These are phyloP conservation scores for Oryza australiensis DNA, from an alignment of 176 grass and related monocot species.

Conservation along the genomic window DNA sequence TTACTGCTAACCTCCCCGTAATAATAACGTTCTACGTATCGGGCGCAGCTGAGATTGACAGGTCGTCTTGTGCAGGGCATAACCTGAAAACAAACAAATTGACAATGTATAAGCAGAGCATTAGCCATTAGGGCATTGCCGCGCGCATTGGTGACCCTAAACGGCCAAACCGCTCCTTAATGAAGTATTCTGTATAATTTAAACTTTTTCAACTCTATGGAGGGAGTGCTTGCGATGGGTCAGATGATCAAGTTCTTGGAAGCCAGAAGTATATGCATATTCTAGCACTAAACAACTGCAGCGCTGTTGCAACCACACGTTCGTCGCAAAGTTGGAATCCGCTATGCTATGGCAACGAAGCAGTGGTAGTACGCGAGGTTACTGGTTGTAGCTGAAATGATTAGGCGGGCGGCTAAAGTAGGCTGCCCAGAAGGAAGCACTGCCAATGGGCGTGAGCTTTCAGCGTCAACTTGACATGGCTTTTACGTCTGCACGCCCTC, in stretches of 20 bases:
- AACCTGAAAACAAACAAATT: background rate
- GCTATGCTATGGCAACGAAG: background rate
- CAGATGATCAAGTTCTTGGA: background rate
- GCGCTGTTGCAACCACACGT: background rate
- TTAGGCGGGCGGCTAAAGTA: background rate
- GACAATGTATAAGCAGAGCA: background rate
- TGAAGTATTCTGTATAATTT: too few relatives aligned
- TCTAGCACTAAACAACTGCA: background rate
- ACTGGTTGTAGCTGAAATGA: background rate
- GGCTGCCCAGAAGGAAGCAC: background rate
- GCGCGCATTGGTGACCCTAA: background rate
- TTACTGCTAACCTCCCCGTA: background rate
- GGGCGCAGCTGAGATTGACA: background rate
- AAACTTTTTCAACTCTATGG: background rate
- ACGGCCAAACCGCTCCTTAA: too few relatives aligned
- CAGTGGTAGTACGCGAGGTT: background rate
- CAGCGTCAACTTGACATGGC: slow-evolving; percentile 12
- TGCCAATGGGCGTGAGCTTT: background rate
- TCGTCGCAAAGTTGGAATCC: background rate
- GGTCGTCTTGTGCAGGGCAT: background rate
- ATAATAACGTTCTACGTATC: background rate
- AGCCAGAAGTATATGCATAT: background rate
- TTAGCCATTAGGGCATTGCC: background rate
- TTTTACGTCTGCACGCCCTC: background rate
- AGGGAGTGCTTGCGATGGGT: background rate